phyloP scores from a whole-genome alignment of 1,284 basidiomycete species.

The Ganoderma lingzhi region DNA sequence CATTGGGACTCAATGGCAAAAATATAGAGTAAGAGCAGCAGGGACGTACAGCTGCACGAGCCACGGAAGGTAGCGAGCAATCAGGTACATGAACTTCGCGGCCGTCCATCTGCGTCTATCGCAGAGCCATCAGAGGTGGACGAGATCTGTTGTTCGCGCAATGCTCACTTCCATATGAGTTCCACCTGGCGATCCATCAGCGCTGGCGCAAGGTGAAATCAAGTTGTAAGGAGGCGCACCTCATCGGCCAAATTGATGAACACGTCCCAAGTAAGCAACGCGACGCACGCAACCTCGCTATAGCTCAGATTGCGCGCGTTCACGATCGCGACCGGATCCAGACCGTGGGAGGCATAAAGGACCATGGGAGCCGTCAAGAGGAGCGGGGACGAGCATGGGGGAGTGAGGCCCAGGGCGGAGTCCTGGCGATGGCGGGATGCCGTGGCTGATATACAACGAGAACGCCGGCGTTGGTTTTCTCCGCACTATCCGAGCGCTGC shows the following conservation, averaged over 20 bases:
- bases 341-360: slow-evolving; percentile 2
- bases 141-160: neutral
- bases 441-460: neutral
- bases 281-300: slow-evolving; percentile 31
- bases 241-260: slow-evolving; percentile 29
- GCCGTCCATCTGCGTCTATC: slow-evolving; percentile 34
- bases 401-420: neutral
- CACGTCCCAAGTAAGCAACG: slow-evolving; percentile 31
- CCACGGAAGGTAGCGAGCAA: slow-evolving; percentile 38
- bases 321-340: neutral
- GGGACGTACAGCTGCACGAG: slow-evolving; percentile 34
- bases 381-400: slow-evolving; percentile 1
- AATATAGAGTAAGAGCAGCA: neutral
- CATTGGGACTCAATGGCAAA: too few relatives aligned
- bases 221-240: slow-evolving; percentile 11
- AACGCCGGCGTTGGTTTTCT: neutral
- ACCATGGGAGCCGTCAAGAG: slow-evolving; percentile 1
- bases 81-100: slow-evolving; percentile 35
- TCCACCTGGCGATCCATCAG: slow-evolving; percentile 17
- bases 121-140: too few relatives aligned
- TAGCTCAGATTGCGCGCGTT: slow-evolving; percentile 28
- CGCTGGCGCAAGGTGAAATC: neutral
- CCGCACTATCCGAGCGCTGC: neutral
- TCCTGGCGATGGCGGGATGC: neutral
- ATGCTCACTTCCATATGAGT: slow-evolving; percentile 28